phyloP scores from a whole-genome alignment of 192 early-diverging fungal genomes.

The Coemansia sp. region DNA sequence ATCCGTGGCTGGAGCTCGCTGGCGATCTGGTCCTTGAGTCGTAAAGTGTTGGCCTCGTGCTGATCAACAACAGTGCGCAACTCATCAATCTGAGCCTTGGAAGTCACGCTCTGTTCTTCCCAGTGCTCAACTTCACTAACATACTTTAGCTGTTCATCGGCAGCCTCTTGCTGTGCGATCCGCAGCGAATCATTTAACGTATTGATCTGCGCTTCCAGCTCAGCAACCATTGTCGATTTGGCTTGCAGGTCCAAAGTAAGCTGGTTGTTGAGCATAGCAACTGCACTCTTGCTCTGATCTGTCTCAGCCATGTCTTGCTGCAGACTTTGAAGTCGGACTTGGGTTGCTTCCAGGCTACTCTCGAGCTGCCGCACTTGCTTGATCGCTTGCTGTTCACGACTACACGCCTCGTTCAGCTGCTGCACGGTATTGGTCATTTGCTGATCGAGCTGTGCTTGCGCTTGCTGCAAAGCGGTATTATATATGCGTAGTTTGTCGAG shows the following conservation, averaged over 20 bases:
- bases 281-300: not conserved
- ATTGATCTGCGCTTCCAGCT: not conserved
- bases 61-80: not conserved
- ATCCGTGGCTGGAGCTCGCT: slow-evolving; percentile 6
- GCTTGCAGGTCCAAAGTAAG: slow-evolving; percentile 5
- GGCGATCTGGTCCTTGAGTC: slow-evolving; percentile 1
- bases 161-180: not conserved
- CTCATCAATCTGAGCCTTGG: not conserved
- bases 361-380: slow-evolving; percentile 13
- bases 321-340: not conserved
- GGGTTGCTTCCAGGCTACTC: slow-evolving; percentile 1
- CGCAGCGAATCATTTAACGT: not conserved
- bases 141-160: not conserved
- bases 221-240: not conserved
- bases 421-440: not conserved
- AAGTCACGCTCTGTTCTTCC: not conserved
- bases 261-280: slow-evolving; percentile 4
- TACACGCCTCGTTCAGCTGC: not conserved
- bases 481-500: not conserved
- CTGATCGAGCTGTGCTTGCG: slow-evolving; percentile 2
- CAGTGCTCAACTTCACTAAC: not conserved
- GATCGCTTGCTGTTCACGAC: slow-evolving; percentile 1
- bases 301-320: not conserved
- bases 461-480: not conserved
- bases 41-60: not conserved